Percentiles rank a stretch among this genome's conserved stretches.
Evolutionary conservation across 1,284 basidiomycete genomes (phyloP).

Genomic region (Cryptococcus sp.): DNA sequence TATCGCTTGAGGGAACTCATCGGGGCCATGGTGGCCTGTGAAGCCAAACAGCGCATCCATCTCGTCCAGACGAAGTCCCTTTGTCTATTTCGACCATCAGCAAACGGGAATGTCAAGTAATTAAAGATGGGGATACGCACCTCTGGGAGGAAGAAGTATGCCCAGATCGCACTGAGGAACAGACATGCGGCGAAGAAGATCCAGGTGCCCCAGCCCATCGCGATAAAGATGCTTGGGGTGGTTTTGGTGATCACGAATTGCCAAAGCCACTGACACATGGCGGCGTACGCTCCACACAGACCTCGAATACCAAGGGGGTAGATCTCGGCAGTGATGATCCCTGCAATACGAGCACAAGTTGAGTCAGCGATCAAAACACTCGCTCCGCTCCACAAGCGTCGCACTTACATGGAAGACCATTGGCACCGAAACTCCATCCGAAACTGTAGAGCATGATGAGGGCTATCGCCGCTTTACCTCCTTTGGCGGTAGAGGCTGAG

Average conservation of each 20-base stretch:
- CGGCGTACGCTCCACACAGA: constrained; percentile 22
- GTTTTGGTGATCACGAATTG: constrained; percentile 17
- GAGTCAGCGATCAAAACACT: background rate
- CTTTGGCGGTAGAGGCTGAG: constrained; percentile 18
- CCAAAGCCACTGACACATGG: constrained; percentile 29
- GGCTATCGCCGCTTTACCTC: constrained; percentile 30
- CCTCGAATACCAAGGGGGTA: constrained; percentile 22
- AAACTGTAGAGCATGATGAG: constrained; percentile 38
- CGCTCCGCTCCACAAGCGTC: too few species aligned
- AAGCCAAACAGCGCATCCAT: constrained; percentile 18
- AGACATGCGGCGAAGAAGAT: constrained; percentile 32
- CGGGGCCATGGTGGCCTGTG: constrained; percentile 1
- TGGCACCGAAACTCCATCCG: constrained; percentile 9
- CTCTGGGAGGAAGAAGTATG: constrained; percentile 20
- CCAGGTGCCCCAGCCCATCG: constrained; percentile 32
- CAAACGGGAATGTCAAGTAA: background rate
- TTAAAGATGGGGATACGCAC: background rate
- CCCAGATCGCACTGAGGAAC: constrained; percentile 15
- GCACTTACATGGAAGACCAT: too few species aligned
- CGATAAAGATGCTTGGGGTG: constrained; percentile 35
- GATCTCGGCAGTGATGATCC: constrained; percentile 28
- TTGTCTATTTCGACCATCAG: background rate
- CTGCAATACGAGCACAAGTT: constrained; percentile 22
- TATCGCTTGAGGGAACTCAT: background rate
- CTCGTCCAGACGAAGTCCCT: constrained; percentile 17